Evolutionary conservation across 2,329 filamentous ascomycete species (phyloP).

Genomic region (Simplicillium sp.): DNA sequence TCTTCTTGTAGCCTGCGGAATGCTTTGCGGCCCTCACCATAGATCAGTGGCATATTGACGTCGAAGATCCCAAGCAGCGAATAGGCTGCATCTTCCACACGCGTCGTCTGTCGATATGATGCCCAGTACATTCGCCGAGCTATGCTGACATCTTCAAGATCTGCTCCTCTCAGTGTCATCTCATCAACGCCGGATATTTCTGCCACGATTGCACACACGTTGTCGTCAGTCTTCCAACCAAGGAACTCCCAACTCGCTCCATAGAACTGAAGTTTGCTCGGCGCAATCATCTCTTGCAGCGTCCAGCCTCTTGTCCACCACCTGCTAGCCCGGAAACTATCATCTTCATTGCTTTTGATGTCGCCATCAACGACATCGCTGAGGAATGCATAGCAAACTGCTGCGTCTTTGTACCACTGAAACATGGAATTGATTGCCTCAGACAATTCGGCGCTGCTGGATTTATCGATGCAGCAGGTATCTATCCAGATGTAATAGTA

Average conservation of each 20-base stretch:
- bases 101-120: conserved; percentile 9
- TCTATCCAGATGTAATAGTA: conserved; percentile 5
- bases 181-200: background rate
- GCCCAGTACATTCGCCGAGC: conserved; percentile 9
- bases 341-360: background rate
- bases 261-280: conserved; percentile 11
- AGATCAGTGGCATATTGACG: conserved; percentile 17
- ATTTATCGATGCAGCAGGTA: conserved; percentile 8
- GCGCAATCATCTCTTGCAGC: conserved; percentile 12
- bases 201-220: conserved; percentile 2
- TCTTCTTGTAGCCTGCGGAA: conserved; percentile 11
- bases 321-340: conserved; percentile 5
- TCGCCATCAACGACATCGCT: conserved; percentile 5
- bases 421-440: conserved; percentile 9
- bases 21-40: conserved; percentile 13
- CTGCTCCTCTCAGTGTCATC: background rate
- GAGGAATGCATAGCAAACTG: conserved; percentile 7
- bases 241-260: conserved; percentile 9
- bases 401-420: conserved; percentile 4
- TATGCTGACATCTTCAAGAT: conserved; percentile 3
- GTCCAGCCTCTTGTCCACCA: conserved; percentile 14
- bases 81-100: conserved; percentile 15
- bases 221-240: conserved; percentile 7
- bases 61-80: conserved; percentile 16
- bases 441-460: conserved; percentile 5